A percentile compares a stretch with the other conserved stretches of the same genome.
These are phyloP conservation scores for Rhizopus delemar DNA, from an alignment of 371 early-diverging fungal genomes.

Conservation along the genomic window DNA sequence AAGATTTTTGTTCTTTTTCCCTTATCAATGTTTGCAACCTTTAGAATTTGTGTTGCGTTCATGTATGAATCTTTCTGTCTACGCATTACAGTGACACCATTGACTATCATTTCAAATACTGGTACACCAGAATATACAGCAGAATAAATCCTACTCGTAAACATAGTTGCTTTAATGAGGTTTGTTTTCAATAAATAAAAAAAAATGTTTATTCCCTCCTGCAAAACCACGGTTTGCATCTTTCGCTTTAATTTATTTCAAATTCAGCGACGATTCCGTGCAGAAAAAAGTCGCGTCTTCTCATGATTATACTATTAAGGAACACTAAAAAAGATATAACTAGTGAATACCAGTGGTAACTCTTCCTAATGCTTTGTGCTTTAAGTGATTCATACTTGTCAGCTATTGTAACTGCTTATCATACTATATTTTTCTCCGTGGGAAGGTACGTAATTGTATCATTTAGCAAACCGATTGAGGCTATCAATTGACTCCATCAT, in stretches of 20 bases:
- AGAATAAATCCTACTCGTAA: constrained; percentile 47
- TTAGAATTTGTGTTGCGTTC: constrained; percentile 96
- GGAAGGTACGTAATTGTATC: too few species aligned
- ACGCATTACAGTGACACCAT: constrained; percentile 88
- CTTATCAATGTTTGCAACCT: constrained; percentile 95
- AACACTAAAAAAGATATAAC: not conserved
- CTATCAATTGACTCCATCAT: too few species aligned
- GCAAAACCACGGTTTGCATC: not conserved
- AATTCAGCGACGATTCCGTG: not conserved
- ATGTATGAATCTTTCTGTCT: constrained; percentile 85
- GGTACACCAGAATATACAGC: constrained; percentile 86
- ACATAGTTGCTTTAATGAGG: constrained; percentile 13
- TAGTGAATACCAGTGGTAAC: not conserved
- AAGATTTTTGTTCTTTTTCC: constrained; percentile 90
- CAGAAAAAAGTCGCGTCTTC: not conserved
- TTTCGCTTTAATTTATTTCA: constrained; percentile 4
- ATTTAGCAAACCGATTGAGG: too few species aligned
- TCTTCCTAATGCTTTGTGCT: not conserved
- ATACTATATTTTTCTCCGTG: too few species aligned
- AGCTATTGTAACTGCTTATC: too few species aligned
- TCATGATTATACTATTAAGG: too few species aligned
- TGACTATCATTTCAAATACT: constrained; percentile 84
- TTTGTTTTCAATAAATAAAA: not conserved
- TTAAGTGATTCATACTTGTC: not conserved
- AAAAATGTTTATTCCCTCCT: not conserved